These are phyloP conservation scores for Aphanomyces cochlioides DNA, from an alignment of 352 stramenopile species.

Conservation along the genomic window DNA sequence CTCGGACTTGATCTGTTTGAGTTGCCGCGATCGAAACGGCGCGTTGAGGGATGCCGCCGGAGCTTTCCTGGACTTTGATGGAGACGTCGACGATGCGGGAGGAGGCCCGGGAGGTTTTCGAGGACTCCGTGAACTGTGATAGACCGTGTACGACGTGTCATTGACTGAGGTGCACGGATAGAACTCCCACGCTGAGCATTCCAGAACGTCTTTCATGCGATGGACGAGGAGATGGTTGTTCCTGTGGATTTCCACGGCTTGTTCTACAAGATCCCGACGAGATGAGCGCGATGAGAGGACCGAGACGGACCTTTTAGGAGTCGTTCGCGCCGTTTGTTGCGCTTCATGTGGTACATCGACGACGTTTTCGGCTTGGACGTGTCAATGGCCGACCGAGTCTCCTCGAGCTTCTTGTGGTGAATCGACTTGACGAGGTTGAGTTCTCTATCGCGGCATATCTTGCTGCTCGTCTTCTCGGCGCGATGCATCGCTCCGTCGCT, in stretches of 20 bases:
- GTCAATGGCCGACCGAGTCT: conserved; percentile 29
- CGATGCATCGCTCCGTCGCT: conserved; percentile 46
- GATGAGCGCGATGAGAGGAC: too few species aligned
- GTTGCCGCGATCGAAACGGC: conserved; percentile 46
- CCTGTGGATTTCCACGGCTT: conserved; percentile 7
- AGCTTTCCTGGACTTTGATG: conserved; percentile 35
- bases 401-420: conserved; percentile 66
- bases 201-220: conserved; percentile 21
- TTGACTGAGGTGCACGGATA: conserved; percentile 23
- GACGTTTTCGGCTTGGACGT: conserved; percentile 20
- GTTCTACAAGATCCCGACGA: conserved; percentile 8
- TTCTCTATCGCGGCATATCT: conserved; percentile 63
- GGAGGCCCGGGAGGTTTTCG: not conserved
- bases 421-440: conserved; percentile 65
- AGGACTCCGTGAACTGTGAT: conserved; percentile 20
- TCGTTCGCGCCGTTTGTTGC: conserved; percentile 19
- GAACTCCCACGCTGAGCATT: conserved; percentile 28
- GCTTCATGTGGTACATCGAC: conserved; percentile 19
- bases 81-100: conserved; percentile 52
- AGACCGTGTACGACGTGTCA: conserved; percentile 20
- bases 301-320: conserved; percentile 3
- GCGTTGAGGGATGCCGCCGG: conserved; percentile 43
- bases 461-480: conserved; percentile 72
- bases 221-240: conserved; percentile 25
- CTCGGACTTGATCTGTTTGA: conserved; percentile 63